Base-by-base conservation (phyloP, 2,329 filamentous ascomycete genomes). In the Aspergillus clavatus region DNA sequence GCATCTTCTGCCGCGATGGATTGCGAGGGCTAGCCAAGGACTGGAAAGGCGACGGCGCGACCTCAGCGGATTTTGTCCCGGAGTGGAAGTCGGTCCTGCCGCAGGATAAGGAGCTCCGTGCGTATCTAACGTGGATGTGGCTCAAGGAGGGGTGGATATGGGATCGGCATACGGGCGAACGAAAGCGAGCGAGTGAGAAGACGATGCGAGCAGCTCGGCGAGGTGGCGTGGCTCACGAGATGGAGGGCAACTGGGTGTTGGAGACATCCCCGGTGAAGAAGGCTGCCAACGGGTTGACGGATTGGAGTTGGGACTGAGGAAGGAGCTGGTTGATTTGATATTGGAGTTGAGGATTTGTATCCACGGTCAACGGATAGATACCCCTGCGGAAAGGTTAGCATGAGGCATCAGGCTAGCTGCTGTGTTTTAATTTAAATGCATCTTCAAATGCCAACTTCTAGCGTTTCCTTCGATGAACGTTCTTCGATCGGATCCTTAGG, bases 11-110 rank as follows among this genome's bases (percentile, higher is more conserved):
- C 63, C 81, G 90, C 1, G 90, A 96, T 62, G 74, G 77, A 24
- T 66, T 95, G 19, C 78, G 89, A 6, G 84, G 82, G 0, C 66
- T 82, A 14, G 81, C 84, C 1, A 63, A 69, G 7, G 80, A 83
- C 51, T 88, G 84, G 79, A 83, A 81, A 57, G 86, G 85, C 1
- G 72, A 57, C 61, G 78, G 54, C 52, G 69, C 59, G 48, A 66
- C 41, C 11, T 59, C 62, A 23, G 38, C 57, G 7, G 72, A 73
- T 11, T 89, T 90, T 60, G 83, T 89, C 56, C 87, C 89, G 0
- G 90, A 96, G 66, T 96, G 90, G 90, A 93, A 89, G 77, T 79
- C 87, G 3, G 89, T 95, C 1, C 62, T 86, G 39, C 89, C 90
- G 0, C 71, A 76, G 35, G 90, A 96, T 66, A 96, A 95, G 68